Base-by-base conservation (phyloP, 2,329 filamentous ascomycete species). In the Arthroderma uncinatum region DNA sequence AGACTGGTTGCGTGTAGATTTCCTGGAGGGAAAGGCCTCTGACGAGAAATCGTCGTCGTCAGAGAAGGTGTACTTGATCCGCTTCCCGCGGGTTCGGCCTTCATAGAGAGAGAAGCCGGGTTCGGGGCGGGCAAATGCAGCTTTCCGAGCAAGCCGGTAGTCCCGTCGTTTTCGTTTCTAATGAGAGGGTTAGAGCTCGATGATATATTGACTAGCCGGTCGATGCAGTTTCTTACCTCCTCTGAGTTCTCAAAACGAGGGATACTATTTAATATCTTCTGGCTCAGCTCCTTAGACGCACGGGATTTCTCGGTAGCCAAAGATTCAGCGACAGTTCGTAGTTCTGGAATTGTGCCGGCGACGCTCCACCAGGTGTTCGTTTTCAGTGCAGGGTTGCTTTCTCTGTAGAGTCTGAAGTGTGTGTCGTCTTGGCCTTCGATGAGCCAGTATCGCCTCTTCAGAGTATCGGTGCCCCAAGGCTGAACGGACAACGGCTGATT, bases 371-470 rank as follows among this genome's bases (percentile, higher is more conserved):
- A 98, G 23, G 88, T 89, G 60, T 85, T 85, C 48, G 86, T 81
- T 66, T 82, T 82, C 33, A 85, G 80, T 4, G 84, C 83, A 12
- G 65, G 86, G 66, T 95, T 94, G 72, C 88, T 92, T 73, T 98
- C 93, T 55, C 93, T 82, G 71, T 98, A 98, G 47, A 98, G 82
- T 61, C 93, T 83, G 71, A 98, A 98, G 61, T 87, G 82, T 2
- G 92, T 97, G 71, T 98, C 91, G 65, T 97, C 92, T 63, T 89
- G 82, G 10, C 93, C 93, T 73, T 98, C 93, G 61, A 98, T 82
- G 52, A 98, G 78, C 76, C 87, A 98, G 73, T 97, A 98, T 59
- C 90, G 84, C 57, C 93, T 84, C 76, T 93, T 95, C 65, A 95
- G 85, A 62, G 87, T 89, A 69, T 95, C 91, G 10, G 82, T 81